Evolutionary conservation across 306 rosid species (phyloP).

Genomic region (Cajanus cajan): DNA sequence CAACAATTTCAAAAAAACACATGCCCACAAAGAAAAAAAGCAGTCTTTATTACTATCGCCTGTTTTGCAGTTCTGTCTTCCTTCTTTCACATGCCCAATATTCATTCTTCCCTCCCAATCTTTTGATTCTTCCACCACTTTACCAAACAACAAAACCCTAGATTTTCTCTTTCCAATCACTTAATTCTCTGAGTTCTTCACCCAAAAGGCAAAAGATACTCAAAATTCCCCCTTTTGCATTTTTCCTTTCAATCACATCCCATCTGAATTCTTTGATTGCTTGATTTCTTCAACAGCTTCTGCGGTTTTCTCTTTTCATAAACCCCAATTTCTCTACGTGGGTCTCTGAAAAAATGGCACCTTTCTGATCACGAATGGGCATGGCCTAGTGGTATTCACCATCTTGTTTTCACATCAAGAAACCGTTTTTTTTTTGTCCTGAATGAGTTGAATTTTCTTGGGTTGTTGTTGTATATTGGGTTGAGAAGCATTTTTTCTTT

Average conservation of each 20-base stretch:
- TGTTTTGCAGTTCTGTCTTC: conserved; percentile 22
- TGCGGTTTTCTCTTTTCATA: conserved; percentile 19
- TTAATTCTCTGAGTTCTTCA: conserved; percentile 7
- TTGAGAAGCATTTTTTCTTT: conserved; percentile 28
- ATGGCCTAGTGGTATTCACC: conserved; percentile 21
- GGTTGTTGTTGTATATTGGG: conserved; percentile 5
- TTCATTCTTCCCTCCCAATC: conserved; percentile 31
- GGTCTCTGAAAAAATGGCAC: conserved; percentile 9
- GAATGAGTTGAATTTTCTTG: conserved; percentile 19
- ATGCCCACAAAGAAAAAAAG: neutral
- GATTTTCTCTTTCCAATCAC: conserved; percentile 19
- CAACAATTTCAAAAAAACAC: conserved; percentile 2
- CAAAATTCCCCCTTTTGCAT: neutral
- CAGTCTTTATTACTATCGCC: neutral
- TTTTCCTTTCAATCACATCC: conserved; percentile 12
- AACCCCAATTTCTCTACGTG: conserved; percentile 24
- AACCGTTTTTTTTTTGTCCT: neutral
- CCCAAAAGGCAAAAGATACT: neutral
- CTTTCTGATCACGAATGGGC: conserved; percentile 41
- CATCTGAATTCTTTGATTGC: neutral
- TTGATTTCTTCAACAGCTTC: conserved; percentile 20
- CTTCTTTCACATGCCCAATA: conserved; percentile 14
- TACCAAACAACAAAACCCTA: conserved; percentile 55
- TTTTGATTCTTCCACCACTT: conserved; percentile 37
- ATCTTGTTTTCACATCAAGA: neutral